Conservation (phyloP, 805 yeast genomes). For the Starmerella floricola region DNA sequence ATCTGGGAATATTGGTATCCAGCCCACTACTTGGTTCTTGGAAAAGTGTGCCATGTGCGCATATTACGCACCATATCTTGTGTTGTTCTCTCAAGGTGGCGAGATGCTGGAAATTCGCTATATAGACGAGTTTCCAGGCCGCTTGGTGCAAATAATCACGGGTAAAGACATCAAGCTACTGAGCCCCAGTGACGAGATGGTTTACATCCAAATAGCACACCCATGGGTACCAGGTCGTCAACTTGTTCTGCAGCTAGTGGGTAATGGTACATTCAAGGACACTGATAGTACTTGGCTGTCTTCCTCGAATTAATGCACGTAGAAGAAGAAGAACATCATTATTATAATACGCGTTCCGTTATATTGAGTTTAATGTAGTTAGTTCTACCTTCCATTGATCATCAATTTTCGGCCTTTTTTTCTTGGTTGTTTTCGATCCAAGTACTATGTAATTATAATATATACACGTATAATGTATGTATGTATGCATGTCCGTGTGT, state of each 20-base stretch:
- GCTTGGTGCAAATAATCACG: conserved; percentile 49
- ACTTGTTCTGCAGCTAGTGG: conserved; percentile 36
- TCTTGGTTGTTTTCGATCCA: too few species aligned
- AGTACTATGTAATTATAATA: too few species aligned
- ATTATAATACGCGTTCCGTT: too few species aligned
- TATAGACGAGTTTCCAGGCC: conserved; percentile 28
- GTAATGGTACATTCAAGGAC: conserved; percentile 11
- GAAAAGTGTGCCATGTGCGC: conserved; percentile 29
- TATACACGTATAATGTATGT: too few species aligned
- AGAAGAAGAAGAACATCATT: too few species aligned
- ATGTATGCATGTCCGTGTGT: too few species aligned
- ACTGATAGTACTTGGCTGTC: conserved; percentile 15
- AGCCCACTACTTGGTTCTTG: conserved; percentile 34
- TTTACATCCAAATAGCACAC: conserved; percentile 45
- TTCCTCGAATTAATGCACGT: conserved; percentile 7
- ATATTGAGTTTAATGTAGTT: too few species aligned
- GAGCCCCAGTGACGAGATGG: conserved; percentile 32
- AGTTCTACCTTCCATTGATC: too few species aligned
- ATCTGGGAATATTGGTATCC: conserved; percentile 32
- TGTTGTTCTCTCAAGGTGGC: conserved; percentile 40
- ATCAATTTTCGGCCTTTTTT: too few species aligned
- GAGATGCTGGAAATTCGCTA: conserved; percentile 63
- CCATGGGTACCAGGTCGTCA: conserved; percentile 54
- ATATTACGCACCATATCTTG: conserved; percentile 34
- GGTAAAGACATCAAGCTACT: conserved; percentile 50